Evolutionary conservation across 2,329 filamentous ascomycete genomes (phyloP).

Genomic region (Niveomyces coronatus): DNA sequence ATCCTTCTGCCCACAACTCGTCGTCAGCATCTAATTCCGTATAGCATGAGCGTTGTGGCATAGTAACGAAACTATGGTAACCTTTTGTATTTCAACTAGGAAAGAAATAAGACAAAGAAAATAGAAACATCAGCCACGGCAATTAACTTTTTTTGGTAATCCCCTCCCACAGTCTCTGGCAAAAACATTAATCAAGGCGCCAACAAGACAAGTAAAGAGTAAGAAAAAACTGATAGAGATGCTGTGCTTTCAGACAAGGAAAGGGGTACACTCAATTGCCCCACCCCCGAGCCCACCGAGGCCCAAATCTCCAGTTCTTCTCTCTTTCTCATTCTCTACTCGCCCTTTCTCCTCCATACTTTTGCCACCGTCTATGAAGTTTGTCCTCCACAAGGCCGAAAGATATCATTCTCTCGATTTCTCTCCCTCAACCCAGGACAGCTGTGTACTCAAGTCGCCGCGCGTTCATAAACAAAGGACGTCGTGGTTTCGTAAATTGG

Average conservation of each 20-base stretch:
- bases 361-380: constrained; percentile 2
- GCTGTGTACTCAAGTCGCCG: constrained; percentile 9
- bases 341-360: constrained; percentile 3
- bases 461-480: constrained; percentile 9
- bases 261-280: too few species aligned
- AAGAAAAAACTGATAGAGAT: constrained; percentile 27
- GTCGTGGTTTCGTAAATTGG: constrained; percentile 9
- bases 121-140: constrained; percentile 27
- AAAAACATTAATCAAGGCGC: constrained; percentile 24
- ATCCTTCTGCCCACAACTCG: not conserved
- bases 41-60: not conserved
- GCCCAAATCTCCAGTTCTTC: constrained; percentile 18
- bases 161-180: constrained; percentile 26
- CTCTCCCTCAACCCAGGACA: too few species aligned
- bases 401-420: constrained; percentile 1
- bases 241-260: constrained; percentile 23
- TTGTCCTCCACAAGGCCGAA: constrained; percentile 8
- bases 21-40: not conserved
- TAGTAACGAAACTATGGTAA: too few species aligned
- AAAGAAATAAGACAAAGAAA: constrained; percentile 9
- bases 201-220: too few species aligned
- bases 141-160: constrained; percentile 33
- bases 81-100: not conserved
- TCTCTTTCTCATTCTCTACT: constrained; percentile 10
- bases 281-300: constrained; percentile 16